Percentiles rank a stretch among this genome's conserved stretches.
phyloP scores from a whole-genome alignment of 345 rosid genomes.

The Gossypium mustelinum region DNA sequence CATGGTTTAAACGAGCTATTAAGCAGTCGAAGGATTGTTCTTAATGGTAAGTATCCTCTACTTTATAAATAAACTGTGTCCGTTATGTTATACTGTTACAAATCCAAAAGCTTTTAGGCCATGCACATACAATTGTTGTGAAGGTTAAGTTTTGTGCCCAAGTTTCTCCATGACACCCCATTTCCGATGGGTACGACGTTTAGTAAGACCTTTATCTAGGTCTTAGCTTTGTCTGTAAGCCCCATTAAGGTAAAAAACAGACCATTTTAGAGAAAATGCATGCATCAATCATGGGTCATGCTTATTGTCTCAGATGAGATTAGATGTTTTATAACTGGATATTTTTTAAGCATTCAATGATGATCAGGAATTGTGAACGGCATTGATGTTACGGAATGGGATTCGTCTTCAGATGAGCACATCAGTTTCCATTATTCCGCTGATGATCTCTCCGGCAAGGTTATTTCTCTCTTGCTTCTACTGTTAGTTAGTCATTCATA shows the following conservation, averaged over 20 bases:
- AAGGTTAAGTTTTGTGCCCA: not conserved
- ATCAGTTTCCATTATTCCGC: constrained; percentile 56
- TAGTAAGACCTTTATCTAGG: not conserved
- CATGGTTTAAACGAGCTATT: constrained; percentile 79
- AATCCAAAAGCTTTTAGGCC: not conserved
- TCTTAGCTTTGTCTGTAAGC: constrained; percentile 1
- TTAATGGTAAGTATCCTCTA: constrained; percentile 49
- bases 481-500: not conserved
- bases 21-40: constrained; percentile 64
- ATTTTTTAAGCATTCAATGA: not conserved
- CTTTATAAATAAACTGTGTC: not conserved
- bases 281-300: constrained; percentile 1
- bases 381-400: constrained; percentile 75
- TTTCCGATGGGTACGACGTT: not conserved
- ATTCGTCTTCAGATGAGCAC: constrained; percentile 72
- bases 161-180: not conserved
- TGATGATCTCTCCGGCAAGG: constrained; percentile 83
- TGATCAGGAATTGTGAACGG: constrained; percentile 87
- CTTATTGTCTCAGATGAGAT: not conserved
- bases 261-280: not conserved
- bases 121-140: not conserved
- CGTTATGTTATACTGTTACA: not conserved
- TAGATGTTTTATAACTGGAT: constrained; percentile 2
- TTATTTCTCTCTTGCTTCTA: constrained; percentile 20
- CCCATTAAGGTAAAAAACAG: not conserved